Evolutionary conservation across 495 filamentous ascomycete species (phyloP).

Genomic region (Chaetomium tenue): DNA sequence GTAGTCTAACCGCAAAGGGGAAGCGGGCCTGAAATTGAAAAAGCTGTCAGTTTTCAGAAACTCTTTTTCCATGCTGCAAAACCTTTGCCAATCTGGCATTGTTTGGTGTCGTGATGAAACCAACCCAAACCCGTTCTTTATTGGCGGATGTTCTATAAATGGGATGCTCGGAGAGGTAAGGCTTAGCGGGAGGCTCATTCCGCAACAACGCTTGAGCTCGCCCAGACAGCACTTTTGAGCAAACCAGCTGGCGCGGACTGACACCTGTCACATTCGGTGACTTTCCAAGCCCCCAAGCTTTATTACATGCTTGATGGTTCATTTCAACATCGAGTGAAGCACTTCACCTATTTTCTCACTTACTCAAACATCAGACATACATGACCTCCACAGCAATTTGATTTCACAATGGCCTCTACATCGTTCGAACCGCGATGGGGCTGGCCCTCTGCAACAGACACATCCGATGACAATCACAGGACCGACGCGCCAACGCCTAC

Average conservation of each 20-base stretch:
- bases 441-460: slow-evolving; percentile 24
- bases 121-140: background rate
- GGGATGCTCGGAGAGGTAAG: slow-evolving; percentile 10
- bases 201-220: background rate
- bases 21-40: slow-evolving; percentile 16
- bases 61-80: slow-evolving; percentile 5
- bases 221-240: slow-evolving; percentile 8
- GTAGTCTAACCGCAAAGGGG: slow-evolving; percentile 10
- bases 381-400: background rate
- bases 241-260: slow-evolving; percentile 22
- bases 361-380: background rate
- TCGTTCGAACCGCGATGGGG: slow-evolving; percentile 19
- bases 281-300: slow-evolving; percentile 5
- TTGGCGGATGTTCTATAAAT: background rate
- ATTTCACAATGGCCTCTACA: slow-evolving; percentile 15
- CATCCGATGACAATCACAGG: background rate
- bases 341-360: background rate
- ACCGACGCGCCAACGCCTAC: slow-evolving; percentile 1
- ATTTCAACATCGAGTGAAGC: background rate
- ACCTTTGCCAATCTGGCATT: background rate
- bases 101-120: background rate
- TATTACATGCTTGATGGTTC: background rate
- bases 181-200: background rate
- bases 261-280: slow-evolving; percentile 20
- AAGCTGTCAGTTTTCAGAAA: background rate